A percentile compares a stretch with the other conserved stretches of the same genome.
phyloP scores from a whole-genome alignment of 352 stramenopile species.

The Ochromonadaceae sp. region DNA sequence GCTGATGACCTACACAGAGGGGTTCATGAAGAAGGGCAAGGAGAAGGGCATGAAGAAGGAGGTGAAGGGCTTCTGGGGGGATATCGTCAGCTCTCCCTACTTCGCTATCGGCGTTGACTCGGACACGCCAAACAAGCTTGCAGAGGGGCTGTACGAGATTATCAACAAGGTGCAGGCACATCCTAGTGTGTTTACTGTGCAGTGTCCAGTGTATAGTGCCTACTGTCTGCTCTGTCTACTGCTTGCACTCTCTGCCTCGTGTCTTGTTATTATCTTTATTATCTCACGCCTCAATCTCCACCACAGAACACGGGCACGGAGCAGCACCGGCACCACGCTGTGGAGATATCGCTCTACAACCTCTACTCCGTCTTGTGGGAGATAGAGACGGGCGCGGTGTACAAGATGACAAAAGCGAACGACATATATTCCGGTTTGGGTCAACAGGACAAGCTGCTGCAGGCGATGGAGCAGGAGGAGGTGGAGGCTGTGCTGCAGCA shows the following conservation, averaged over 20 bases:
- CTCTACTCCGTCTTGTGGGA: slow-evolving; percentile 69
- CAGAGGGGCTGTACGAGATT: slow-evolving; percentile 71
- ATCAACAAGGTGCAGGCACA: slow-evolving; percentile 56
- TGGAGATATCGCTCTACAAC: slow-evolving; percentile 76
- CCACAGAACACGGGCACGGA: slow-evolving; percentile 68
- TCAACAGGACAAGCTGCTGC: not conserved
- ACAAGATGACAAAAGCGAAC: slow-evolving; percentile 58
- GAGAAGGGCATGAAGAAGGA: slow-evolving; percentile 37
- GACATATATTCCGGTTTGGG: slow-evolving; percentile 39
- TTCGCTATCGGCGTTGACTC: slow-evolving; percentile 66
- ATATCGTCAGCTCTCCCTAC: slow-evolving; percentile 74
- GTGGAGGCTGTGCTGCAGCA: not conserved
- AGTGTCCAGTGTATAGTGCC: slow-evolving; percentile 1
- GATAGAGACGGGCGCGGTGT: slow-evolving; percentile 60
- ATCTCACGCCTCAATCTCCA: too few species aligned
- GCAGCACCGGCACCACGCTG: slow-evolving; percentile 78
- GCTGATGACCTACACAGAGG: slow-evolving; percentile 64
- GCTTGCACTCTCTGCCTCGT: not conserved
- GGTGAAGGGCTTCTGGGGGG: slow-evolving; percentile 61
- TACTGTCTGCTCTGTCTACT: not conserved
- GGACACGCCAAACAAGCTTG: slow-evolving; percentile 47
- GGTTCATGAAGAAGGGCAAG: slow-evolving; percentile 33
- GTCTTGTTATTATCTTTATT: too few species aligned
- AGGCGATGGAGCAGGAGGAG: not conserved
- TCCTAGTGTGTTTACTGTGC: slow-evolving; percentile 4